A percentile compares a stretch with the other conserved stretches of the same genome.
Evolutionary conservation across 1,139 yeast species (phyloP).

Genomic region (Trichomonascaceae sp.): DNA sequence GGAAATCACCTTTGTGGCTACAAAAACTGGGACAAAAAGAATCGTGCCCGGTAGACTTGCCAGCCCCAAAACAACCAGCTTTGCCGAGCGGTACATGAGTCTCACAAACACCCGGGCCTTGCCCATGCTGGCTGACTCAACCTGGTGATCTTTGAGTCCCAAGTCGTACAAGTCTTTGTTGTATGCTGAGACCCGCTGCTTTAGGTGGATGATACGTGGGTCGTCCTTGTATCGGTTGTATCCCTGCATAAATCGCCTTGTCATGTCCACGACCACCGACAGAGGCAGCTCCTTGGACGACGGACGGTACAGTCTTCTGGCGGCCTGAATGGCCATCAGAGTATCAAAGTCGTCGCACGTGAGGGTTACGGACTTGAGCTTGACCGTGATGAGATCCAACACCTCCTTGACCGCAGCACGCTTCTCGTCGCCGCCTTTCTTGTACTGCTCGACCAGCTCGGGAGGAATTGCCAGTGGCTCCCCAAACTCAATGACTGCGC

Average conservation of each 20-base stretch:
- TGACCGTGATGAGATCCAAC: slow-evolving; percentile 57
- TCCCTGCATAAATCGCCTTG: slow-evolving; percentile 70
- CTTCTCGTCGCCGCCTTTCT: slow-evolving; percentile 39
- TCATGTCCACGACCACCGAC: slow-evolving; percentile 78
- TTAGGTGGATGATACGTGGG: slow-evolving; percentile 50
- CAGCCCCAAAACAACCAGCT: slow-evolving; percentile 40
- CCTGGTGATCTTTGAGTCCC: slow-evolving; percentile 83
- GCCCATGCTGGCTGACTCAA: slow-evolving; percentile 49
- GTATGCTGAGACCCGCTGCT: slow-evolving; percentile 50
- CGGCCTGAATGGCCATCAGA: slow-evolving; percentile 84
- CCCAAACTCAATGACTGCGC: slow-evolving; percentile 94
- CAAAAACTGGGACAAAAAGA: slow-evolving; percentile 76
- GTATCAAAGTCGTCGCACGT: slow-evolving; percentile 90
- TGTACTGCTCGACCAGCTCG: slow-evolving; percentile 52
- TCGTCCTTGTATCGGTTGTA: slow-evolving; percentile 62
- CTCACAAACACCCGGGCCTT: slow-evolving; percentile 32
- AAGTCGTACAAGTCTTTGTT: slow-evolving; percentile 52
- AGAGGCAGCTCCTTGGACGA: slow-evolving; percentile 61
- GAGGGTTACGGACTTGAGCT: slow-evolving; percentile 79
- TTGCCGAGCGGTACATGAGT: slow-evolving; percentile 41
- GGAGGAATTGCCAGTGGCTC: slow-evolving; percentile 62
- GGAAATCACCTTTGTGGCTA: slow-evolving; percentile 64
- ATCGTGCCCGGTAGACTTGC: slow-evolving; percentile 77
- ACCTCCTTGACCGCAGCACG: slow-evolving; percentile 62
- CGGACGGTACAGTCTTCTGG: slow-evolving; percentile 77